Percentiles rank a stretch among this genome's conserved stretches.
Conservation (phyloP, 345 rosid species). For the Gossypium stocksii region DNA sequence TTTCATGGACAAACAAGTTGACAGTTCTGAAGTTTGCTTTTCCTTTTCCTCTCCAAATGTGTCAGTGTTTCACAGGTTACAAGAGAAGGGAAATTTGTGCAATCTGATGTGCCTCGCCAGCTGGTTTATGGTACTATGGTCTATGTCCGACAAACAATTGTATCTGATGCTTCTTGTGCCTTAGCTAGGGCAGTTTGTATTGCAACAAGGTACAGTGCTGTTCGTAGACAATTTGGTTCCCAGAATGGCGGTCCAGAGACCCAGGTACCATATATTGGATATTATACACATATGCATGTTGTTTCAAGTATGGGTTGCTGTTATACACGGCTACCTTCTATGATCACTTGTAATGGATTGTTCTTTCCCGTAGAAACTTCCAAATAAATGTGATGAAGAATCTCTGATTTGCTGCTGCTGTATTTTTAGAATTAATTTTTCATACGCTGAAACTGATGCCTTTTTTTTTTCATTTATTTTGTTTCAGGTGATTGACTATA, state of each 20-base stretch:
- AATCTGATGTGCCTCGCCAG: conserved; percentile 86
- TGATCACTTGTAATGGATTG: conserved; percentile 6
- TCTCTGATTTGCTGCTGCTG: background rate
- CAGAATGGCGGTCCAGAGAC: conserved; percentile 70
- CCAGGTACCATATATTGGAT: conserved; percentile 43
- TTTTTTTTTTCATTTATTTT: background rate
- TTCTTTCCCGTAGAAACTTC: background rate
- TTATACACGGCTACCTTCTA: background rate
- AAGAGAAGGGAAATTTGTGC: conserved; percentile 72
- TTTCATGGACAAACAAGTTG: conserved; percentile 5
- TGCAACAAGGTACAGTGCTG: conserved; percentile 95
- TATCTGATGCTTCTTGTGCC: conserved; percentile 80
- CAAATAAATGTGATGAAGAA: background rate
- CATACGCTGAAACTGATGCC: background rate
- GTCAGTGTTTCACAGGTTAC: conserved; percentile 86
- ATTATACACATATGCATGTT: background rate
- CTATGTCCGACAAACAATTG: conserved; percentile 79
- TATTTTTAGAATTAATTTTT: background rate
- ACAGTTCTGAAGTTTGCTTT: conserved; percentile 22
- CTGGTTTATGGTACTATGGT: conserved; percentile 97
- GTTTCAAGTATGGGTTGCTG: background rate
- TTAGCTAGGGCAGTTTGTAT: conserved; percentile 91
- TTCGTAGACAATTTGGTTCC: conserved; percentile 93
- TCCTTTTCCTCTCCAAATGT: conserved; percentile 18
- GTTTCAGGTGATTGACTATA: conserved; percentile 88